A percentile compares a stretch with the other conserved stretches of the same genome.
These are phyloP conservation scores for Ballota nigra DNA, from an alignment of 257 asterid genomes.

Conservation along the genomic window DNA sequence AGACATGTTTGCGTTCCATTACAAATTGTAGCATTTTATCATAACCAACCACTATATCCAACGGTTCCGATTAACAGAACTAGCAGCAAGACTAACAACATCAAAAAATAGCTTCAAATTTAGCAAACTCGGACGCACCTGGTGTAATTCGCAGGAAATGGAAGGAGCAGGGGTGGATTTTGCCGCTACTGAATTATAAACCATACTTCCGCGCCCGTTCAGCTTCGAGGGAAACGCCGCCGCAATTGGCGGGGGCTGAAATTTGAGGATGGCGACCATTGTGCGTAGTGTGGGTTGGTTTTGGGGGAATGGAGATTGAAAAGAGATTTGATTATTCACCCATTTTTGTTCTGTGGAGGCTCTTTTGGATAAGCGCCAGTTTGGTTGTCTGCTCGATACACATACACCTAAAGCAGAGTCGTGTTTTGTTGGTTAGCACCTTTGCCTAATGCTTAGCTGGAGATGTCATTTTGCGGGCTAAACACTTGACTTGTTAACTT, in stretches of 20 bases:
- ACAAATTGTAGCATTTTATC: neutral
- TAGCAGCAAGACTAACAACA: neutral
- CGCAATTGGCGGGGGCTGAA: conserved; percentile 28
- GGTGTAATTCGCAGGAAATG: conserved; percentile 31
- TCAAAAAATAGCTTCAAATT: neutral
- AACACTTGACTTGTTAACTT: too few relatives aligned
- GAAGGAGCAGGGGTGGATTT: conserved; percentile 22
- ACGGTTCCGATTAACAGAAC: neutral
- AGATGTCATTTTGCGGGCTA: too few relatives aligned
- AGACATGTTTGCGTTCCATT: neutral
- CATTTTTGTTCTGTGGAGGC: conserved; percentile 12
- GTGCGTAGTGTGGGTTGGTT: conserved; percentile 16
- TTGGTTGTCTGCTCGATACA: neutral
- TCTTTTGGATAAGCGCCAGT: neutral
- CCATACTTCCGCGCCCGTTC: conserved; percentile 5
- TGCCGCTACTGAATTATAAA: conserved; percentile 13
- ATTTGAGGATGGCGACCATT: conserved; percentile 27
- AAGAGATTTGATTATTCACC: neutral
- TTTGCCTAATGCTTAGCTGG: too few relatives aligned
- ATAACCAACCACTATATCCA: neutral
- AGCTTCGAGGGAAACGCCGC: conserved; percentile 13
- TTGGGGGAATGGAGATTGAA: conserved; percentile 20
- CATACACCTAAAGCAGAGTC: neutral
- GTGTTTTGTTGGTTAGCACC: too few relatives aligned
- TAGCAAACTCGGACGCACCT: conserved; percentile 25